Evolutionary conservation across 2,329 filamentous ascomycete genomes (phyloP).

Genomic region (Fusarium sterilihyphosum): DNA sequence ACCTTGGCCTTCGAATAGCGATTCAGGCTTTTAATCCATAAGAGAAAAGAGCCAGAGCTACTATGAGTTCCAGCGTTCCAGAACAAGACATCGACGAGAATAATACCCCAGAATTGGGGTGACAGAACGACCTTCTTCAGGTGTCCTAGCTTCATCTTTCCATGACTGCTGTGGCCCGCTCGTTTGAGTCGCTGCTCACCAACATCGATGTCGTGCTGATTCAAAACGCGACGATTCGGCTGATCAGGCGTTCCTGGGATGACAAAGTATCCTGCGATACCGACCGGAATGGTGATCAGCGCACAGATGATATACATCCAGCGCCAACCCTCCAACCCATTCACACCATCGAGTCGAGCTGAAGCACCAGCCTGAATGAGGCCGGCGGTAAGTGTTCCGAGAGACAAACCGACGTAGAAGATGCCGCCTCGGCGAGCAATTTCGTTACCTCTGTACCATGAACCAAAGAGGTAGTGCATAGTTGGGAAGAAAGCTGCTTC

Average conservation of each 20-base stretch:
- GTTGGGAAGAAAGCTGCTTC: constrained; percentile 56
- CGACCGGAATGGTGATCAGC: constrained; percentile 65
- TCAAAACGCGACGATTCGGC: constrained; percentile 60
- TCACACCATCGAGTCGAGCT: constrained; percentile 53
- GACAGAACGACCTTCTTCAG: constrained; percentile 50
- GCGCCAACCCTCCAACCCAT: constrained; percentile 60
- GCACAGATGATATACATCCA: constrained; percentile 67
- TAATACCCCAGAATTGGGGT: constrained; percentile 61
- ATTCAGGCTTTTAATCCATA: constrained; percentile 67
- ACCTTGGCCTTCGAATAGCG: constrained; percentile 57
- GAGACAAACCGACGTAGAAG: constrained; percentile 60
- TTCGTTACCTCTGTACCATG: constrained; percentile 62
- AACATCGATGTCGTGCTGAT: constrained; percentile 56
- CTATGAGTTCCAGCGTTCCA: constrained; percentile 63
- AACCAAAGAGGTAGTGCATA: constrained; percentile 51
- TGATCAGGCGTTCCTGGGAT: constrained; percentile 58
- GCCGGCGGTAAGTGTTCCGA: constrained; percentile 63
- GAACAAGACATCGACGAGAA: constrained; percentile 64
- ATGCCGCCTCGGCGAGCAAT: constrained; percentile 60
- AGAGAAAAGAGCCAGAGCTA: constrained; percentile 59
- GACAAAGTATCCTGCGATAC: constrained; percentile 60
- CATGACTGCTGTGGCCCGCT: constrained; percentile 52
- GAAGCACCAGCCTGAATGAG: constrained; percentile 58
- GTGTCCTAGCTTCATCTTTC: constrained; percentile 47
- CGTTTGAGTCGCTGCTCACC: constrained; percentile 57